phyloP scores from a whole-genome alignment of 1,284 basidiomycete genomes.

The Ustilago tritici region DNA sequence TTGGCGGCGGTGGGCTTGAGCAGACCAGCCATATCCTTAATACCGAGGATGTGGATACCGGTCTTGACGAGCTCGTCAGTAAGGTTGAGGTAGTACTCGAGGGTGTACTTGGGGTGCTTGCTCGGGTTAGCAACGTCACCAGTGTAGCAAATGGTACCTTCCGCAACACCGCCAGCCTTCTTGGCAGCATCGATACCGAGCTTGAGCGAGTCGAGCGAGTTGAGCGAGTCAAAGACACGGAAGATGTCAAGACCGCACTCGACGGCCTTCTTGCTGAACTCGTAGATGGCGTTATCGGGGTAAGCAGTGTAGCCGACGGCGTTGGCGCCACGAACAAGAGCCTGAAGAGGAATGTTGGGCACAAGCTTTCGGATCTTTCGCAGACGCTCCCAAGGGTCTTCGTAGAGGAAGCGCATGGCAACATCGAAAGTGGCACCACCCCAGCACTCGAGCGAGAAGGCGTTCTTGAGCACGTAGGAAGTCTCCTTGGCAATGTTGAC shows the following conservation, averaged over 20 bases:
- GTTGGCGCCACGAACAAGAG: conserved; percentile 97
- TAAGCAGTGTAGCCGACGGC: conserved; percentile 99
- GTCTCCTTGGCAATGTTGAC: conserved; percentile 99
- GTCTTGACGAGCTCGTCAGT: conserved; percentile 92
- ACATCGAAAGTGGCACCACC: conserved; percentile 99
- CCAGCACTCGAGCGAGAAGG: conserved; percentile 99
- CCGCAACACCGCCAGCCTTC: conserved; percentile 98
- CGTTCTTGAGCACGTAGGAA: conserved; percentile 85
- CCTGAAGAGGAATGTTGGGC: conserved; percentile 98
- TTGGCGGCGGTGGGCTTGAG: conserved; percentile 94
- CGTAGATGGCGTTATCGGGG: conserved; percentile 99
- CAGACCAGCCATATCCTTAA: conserved; percentile 99
- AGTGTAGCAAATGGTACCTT: conserved; percentile 90
- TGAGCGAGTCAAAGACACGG: conserved; percentile 97
- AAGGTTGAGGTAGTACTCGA: conserved; percentile 97
- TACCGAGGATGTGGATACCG: conserved; percentile 96
- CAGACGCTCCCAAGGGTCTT: conserved; percentile 99
- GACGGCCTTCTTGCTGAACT: conserved; percentile 82
- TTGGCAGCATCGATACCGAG: conserved; percentile 92
- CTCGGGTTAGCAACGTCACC: conserved; percentile 95
- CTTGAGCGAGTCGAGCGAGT: conserved; percentile 67
- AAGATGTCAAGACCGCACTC: conserved; percentile 99
- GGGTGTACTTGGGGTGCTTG: conserved; percentile 92
- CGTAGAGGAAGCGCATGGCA: conserved; percentile 99
- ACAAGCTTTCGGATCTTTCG: conserved; percentile 93